A percentile compares a stretch with the other conserved stretches of the same genome.
Evolutionary conservation across 2,329 filamentous ascomycete genomes (phyloP).

Genomic region (Alternaria arborescens): DNA sequence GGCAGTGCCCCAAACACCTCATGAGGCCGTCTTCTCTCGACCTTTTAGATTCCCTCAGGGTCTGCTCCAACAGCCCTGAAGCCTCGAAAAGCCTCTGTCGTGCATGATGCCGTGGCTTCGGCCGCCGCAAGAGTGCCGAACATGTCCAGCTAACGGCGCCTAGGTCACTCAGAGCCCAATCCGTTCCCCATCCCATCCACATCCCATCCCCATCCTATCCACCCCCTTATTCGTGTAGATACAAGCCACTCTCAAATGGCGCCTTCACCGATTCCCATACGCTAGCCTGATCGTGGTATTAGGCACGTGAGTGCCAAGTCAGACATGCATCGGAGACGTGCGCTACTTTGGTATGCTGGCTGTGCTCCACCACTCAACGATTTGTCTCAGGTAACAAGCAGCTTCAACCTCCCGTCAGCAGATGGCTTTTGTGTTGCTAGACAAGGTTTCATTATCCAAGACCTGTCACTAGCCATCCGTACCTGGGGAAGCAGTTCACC

Average conservation of each 20-base stretch:
- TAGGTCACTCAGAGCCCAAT: slow-evolving; percentile 1
- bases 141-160: slow-evolving; percentile 1
- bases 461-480: slow-evolving; percentile 26
- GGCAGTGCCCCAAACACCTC: background rate
- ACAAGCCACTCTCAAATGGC: slow-evolving; percentile 22
- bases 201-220: background rate
- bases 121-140: slow-evolving; percentile 11
- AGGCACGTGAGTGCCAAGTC: slow-evolving; percentile 41
- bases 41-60: background rate
- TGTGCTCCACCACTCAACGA: slow-evolving; percentile 35
- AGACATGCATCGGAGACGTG: slow-evolving; percentile 45
- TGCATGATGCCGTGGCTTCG: slow-evolving; percentile 9
- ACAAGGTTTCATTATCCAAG: slow-evolving; percentile 20
- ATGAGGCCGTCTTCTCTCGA: background rate
- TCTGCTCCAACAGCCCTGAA: background rate
- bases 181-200: background rate
- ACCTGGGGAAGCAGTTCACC: slow-evolving; percentile 26
- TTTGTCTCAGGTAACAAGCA: slow-evolving; percentile 42
- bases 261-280: slow-evolving; percentile 25
- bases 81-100: background rate
- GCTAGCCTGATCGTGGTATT: slow-evolving; percentile 19
- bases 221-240: slow-evolving; percentile 6
- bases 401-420: slow-evolving; percentile 35
- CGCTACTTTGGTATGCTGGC: slow-evolving; percentile 36
- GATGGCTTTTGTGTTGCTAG: slow-evolving; percentile 29